Evolutionary conservation across 208 protist species (phyloP).

Genomic region (Endotrypanum monterogeii): DNA sequence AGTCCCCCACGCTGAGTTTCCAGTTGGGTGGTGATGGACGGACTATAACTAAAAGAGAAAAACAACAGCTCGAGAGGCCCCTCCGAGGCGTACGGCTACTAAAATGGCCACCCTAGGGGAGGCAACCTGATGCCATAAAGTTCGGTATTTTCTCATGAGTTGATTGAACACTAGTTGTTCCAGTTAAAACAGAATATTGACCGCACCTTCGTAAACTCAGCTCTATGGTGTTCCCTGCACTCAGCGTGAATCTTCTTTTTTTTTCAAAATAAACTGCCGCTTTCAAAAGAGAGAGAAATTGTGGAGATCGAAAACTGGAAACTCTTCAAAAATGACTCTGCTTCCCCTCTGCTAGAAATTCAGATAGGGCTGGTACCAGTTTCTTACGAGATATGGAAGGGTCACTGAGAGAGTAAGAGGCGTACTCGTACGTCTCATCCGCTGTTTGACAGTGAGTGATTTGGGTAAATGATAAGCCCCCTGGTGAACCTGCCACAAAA

Average conservation of each 20-base stretch:
- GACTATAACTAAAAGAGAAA: not conserved
- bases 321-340: conserved; percentile 39
- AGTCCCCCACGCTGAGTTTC: not conserved
- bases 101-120: too few species aligned
- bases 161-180: not conserved
- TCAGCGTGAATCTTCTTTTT: too few species aligned
- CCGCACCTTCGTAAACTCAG: not conserved
- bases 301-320: too few species aligned
- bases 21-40: too few species aligned
- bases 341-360: conserved; percentile 51
- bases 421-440: conserved; percentile 30
- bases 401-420: conserved; percentile 71
- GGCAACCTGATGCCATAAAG: not conserved
- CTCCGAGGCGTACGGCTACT: not conserved
- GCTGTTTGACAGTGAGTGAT: conserved; percentile 19
- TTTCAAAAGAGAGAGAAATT: not conserved
- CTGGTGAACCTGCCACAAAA: conserved; percentile 36
- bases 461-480: conserved; percentile 37
- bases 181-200: not conserved
- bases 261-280: not conserved
- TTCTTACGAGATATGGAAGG: conserved; percentile 75
- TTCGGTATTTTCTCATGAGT: not conserved
- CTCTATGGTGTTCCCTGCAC: not conserved
- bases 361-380: conserved; percentile 57
- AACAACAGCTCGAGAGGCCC: not conserved